phyloP scores from a whole-genome alignment of 2,329 filamentous ascomycete genomes.

The Alternaria burnsii region DNA sequence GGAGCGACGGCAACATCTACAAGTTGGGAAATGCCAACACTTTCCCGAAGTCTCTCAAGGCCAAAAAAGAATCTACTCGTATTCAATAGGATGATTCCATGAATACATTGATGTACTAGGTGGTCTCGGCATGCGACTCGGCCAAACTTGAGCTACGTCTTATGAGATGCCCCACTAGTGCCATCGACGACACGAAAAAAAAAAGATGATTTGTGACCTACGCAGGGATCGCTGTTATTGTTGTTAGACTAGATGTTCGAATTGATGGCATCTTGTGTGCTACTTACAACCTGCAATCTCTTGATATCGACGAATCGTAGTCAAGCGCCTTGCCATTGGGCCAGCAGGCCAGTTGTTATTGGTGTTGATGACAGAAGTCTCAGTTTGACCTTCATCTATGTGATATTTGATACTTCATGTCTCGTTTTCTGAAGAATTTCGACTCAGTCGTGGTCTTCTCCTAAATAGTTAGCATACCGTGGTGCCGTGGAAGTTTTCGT shows the following conservation, averaged over 20 bases:
- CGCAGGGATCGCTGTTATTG: not conserved
- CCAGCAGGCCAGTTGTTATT: conserved; percentile 47
- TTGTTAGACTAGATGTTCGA: not conserved
- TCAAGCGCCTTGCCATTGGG: conserved; percentile 67
- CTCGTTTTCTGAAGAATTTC: no score
- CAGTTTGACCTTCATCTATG: not conserved
- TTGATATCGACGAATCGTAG: conserved; percentile 53
- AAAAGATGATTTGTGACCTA: not conserved
- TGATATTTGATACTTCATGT: no score
- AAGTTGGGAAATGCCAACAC: no score
- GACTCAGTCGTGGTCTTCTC: not conserved
- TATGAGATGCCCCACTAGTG: not conserved
- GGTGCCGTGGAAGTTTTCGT: not conserved
- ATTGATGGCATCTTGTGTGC: not conserved
- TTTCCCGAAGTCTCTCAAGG: not conserved
- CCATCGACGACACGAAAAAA: not conserved
- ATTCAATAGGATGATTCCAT: not conserved
- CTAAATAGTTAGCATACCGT: not conserved
- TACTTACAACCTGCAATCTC: not conserved
- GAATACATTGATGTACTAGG: not conserved
- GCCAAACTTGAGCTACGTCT: not conserved
- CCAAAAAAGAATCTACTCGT: not conserved
- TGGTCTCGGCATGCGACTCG: not conserved
- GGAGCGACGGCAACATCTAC: not conserved
- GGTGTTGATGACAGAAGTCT: not conserved